A percentile compares a stretch with the other conserved stretches of the same genome.
These are phyloP conservation scores for Juglanconis sp. DNA, from an alignment of 2,329 filamentous ascomycete genomes.

Conservation along the genomic window DNA sequence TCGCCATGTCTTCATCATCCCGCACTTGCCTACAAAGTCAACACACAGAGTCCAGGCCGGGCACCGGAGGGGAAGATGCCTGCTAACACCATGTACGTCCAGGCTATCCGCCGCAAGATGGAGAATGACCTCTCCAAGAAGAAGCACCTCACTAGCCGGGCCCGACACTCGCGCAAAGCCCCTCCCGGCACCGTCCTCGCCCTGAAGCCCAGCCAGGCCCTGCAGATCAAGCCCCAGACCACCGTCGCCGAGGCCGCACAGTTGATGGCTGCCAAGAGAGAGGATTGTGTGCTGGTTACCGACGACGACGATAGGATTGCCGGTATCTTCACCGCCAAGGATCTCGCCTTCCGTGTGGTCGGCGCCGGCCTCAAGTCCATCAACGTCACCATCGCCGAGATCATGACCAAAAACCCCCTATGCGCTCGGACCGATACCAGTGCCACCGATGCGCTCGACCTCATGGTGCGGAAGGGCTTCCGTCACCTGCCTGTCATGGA, in stretches of 20 bases:
- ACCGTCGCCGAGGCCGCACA: conserved; percentile 95
- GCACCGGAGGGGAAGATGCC: conserved; percentile 17
- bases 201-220: conserved; percentile 88
- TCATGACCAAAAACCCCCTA: conserved; percentile 99
- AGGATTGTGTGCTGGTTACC: conserved; percentile 96
- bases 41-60: neutral
- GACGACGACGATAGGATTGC: conserved; percentile 97
- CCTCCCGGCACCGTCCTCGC: conserved; percentile 94
- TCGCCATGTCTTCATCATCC: neutral
- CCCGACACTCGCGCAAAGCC: conserved; percentile 85
- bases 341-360: conserved; percentile 94
- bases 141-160: conserved; percentile 74
- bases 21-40: neutral
- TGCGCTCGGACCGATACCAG: conserved; percentile 97
- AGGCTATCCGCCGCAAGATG: conserved; percentile 97
- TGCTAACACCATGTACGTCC: conserved; percentile 31
- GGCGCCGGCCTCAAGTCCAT: conserved; percentile 85
- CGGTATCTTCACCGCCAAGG: conserved; percentile 98
- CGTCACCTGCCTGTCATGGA: conserved; percentile 98
- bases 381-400: conserved; percentile 90
- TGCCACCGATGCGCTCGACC: conserved; percentile 91
- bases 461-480: conserved; percentile 98
- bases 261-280: conserved; percentile 97
- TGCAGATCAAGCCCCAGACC: conserved; percentile 94
- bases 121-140: conserved; percentile 98